Conservation (phyloP, 345 rosid species). For the Arabidopsis suecica region DNA sequence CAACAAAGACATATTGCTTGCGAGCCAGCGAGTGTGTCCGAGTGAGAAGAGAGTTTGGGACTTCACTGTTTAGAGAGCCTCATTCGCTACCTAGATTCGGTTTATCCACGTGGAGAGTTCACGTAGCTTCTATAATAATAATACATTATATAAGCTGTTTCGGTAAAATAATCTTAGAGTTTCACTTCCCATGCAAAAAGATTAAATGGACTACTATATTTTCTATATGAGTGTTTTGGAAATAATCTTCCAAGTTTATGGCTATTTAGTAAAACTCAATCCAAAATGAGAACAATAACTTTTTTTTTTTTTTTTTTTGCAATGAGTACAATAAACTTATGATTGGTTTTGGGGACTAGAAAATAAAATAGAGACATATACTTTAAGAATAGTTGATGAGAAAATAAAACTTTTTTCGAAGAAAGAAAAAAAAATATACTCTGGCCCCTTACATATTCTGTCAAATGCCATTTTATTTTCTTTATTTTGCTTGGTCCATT, state of each 20-base stretch:
- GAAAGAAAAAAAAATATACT: slow-evolving; percentile 20
- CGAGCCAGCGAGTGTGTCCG: not conserved
- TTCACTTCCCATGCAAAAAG: too few relatives aligned
- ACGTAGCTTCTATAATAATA: too few relatives aligned
- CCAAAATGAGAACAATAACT: not conserved
- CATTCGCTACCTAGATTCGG: too few relatives aligned
- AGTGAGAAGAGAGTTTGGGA: too few relatives aligned
- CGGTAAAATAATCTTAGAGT: too few relatives aligned
- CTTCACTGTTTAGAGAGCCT: too few relatives aligned
- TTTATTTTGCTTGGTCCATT: slow-evolving; percentile 56
- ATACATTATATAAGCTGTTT: too few relatives aligned
- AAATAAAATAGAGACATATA: not conserved
- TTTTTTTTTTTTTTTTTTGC: too few relatives aligned
- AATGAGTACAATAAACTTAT: slow-evolving; percentile 17
- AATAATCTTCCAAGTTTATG: not conserved
- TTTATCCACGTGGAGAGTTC: too few relatives aligned
- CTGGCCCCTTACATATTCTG: slow-evolving; percentile 46
- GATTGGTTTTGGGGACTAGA: slow-evolving; percentile 33
- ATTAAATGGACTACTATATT: too few relatives aligned
- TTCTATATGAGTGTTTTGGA: not conserved
- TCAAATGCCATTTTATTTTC: slow-evolving; percentile 36
- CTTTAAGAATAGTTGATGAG: slow-evolving; percentile 17
- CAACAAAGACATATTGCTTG: slow-evolving; percentile 5
- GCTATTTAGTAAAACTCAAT: not conserved
- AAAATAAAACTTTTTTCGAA: not conserved